Evolutionary conservation across 768 basidiomycete species (phyloP), one percentile per base, ranked within the genome.

Genomic region (Amanita pallidorosea): DNA sequence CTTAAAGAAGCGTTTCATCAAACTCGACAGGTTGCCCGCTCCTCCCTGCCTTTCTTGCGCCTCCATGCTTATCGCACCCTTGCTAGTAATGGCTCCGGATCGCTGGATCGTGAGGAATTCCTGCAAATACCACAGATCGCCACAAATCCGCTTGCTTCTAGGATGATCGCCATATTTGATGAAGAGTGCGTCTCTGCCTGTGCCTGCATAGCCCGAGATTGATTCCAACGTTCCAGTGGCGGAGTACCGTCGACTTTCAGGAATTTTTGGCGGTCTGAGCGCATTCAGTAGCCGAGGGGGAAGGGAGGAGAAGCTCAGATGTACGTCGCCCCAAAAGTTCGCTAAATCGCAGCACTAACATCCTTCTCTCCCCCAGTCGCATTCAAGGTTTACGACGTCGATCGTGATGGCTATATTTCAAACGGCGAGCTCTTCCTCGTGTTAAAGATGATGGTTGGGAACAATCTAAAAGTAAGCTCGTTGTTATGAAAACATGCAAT

Each of bases 391-490:
- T 99, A 99, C 60, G 96, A 99, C 63, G 90, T 99, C 63, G 96
- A 99, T 65, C 79, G 96, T 47, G 96, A 99, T 62, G 93, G 92
- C 7, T 99, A 68, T 69, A 99, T 99, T 65, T 96, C 93, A 11
- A 99, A 99, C 61, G 96, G 96, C 51, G 96, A 99, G 68, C 80
- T 99, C 27, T 99, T 97, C 72, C 72, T 99, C 43, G 96, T 99
- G 35, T 72, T 99, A 56, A 99, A 99, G 77, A 98, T 98, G 91
- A 99, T 99, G 96, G 96, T 98, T 45, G 96, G 96, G 31, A 97
- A 88, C 67, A 99, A 99, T 67, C 72, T 99, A 60, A 99, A 99
- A 76, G 92, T 92, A 44, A 53, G 66, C 52, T 23, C 8, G 27
- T 37, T 20, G 47, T 35, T 53, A 8, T 51, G 18, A 36, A 20